Evolutionary conservation across 2,329 filamentous ascomycete genomes (phyloP).

Genomic region (Fusarium cyanostomum): DNA sequence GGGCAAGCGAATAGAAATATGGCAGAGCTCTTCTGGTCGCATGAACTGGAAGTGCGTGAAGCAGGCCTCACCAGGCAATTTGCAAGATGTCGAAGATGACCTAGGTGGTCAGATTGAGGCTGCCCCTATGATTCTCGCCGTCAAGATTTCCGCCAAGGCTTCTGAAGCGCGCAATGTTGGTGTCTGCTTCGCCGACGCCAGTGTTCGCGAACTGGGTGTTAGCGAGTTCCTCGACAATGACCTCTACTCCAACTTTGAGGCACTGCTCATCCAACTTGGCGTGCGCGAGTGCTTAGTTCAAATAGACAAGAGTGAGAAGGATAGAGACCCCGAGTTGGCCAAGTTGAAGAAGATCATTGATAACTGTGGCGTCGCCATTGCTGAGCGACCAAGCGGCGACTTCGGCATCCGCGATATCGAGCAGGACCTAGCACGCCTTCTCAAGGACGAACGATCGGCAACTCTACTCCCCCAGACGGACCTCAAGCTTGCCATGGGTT

Average conservation of each 20-base stretch:
- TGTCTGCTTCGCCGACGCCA: conserved; percentile 97
- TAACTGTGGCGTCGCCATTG: conserved; percentile 89
- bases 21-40: conserved; percentile 76
- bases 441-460: conserved; percentile 85
- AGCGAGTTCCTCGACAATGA: conserved; percentile 99
- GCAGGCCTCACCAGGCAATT: conserved; percentile 92
- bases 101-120: conserved; percentile 86
- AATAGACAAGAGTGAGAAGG: conserved; percentile 79
- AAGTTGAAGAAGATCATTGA: conserved; percentile 92
- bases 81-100: conserved; percentile 97
- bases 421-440: conserved; percentile 86
- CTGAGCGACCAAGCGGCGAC: conserved; percentile 79
- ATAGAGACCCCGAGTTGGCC: conserved; percentile 85
- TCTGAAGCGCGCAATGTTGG: conserved; percentile 86
- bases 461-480: conserved; percentile 88
- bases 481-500: conserved; percentile 94
- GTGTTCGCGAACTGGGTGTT: conserved; percentile 92
- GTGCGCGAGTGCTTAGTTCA: conserved; percentile 94
- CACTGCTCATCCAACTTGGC: conserved; percentile 92
- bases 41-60: conserved; percentile 94
- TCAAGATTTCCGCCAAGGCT: conserved; percentile 91
- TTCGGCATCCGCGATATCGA: conserved; percentile 94
- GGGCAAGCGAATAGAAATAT: conserved; percentile 91
- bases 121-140: conserved; percentile 92
- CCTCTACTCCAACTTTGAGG: conserved; percentile 97